These are phyloP conservation scores for Acacia pycnantha DNA, from an alignment of 331 rosid species.

Conservation along the genomic window DNA sequence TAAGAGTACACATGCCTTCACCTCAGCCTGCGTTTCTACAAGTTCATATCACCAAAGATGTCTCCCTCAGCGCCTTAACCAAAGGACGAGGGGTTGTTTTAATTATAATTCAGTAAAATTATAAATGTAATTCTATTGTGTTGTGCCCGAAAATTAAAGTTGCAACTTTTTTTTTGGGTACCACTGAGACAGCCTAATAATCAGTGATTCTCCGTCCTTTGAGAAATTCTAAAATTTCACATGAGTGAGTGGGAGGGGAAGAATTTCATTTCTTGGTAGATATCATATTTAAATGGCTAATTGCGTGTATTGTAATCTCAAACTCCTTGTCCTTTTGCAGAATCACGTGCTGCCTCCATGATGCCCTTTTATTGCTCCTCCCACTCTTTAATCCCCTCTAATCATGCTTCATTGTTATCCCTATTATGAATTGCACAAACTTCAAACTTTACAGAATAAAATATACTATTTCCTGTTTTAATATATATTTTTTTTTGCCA, in stretches of 20 bases:
- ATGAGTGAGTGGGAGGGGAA: background rate
- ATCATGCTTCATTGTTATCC: background rate
- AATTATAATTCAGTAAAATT: background rate
- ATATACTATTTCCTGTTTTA: background rate
- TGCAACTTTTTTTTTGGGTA: background rate
- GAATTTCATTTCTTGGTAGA: background rate
- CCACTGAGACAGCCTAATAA: background rate
- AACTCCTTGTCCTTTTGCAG: background rate
- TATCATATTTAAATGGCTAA: background rate
- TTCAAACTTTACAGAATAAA: background rate
- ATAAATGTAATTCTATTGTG: background rate
- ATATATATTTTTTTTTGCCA: no score
- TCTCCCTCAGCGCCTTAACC: no score
- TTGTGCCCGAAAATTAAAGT: background rate
- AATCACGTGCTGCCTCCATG: background rate
- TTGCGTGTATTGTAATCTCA: background rate
- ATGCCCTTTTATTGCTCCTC: background rate
- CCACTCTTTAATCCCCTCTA: background rate
- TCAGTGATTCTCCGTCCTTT: conserved; percentile 16
- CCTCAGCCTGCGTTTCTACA: no score
- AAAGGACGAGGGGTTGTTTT: no score
- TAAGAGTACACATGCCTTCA: no score
- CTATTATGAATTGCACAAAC: background rate
- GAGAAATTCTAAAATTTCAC: background rate
- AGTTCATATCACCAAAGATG: no score